Percentiles rank a stretch among this genome's conserved stretches.
Conservation (phyloP, 352 stramenopile genomes). For the Phytophthora pluvialis region DNA sequence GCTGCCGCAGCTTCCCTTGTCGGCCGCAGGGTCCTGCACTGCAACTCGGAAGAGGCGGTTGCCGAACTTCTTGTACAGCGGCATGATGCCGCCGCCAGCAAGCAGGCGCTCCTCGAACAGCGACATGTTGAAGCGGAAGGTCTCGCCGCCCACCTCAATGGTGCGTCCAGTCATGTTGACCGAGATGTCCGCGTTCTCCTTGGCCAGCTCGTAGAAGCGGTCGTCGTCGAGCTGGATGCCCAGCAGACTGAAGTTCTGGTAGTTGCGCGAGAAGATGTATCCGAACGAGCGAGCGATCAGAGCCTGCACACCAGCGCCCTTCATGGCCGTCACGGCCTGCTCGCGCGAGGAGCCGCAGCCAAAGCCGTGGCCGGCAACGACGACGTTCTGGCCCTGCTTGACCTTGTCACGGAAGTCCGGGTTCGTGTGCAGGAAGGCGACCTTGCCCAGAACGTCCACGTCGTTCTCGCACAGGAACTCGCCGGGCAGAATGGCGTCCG, state of each 20-base stretch:
- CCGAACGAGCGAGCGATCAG: slow-evolving; percentile 87
- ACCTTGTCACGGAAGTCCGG: slow-evolving; percentile 89
- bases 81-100: slow-evolving; percentile 84
- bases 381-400: slow-evolving; percentile 66
- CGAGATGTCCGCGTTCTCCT: slow-evolving; percentile 73
- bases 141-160: slow-evolving; percentile 77
- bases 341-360: slow-evolving; percentile 87
- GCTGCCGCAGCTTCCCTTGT: slow-evolving; percentile 47
- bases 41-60: slow-evolving; percentile 87
- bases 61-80: slow-evolving; percentile 88
- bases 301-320: slow-evolving; percentile 79
- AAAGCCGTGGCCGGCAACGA: slow-evolving; percentile 83
- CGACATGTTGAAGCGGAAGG: slow-evolving; percentile 89
- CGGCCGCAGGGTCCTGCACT: slow-evolving; percentile 62
- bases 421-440: slow-evolving; percentile 87
- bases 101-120: slow-evolving; percentile 86
- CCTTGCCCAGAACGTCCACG: slow-evolving; percentile 83
- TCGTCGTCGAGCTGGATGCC: slow-evolving; percentile 84
- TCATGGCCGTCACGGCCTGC: slow-evolving; percentile 84
- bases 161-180: slow-evolving; percentile 86
- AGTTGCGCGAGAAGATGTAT: slow-evolving; percentile 91
- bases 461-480: slow-evolving; percentile 88
- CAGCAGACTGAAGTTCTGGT: slow-evolving; percentile 87
- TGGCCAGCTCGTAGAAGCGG: slow-evolving; percentile 83
- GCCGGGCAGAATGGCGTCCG: slow-evolving; percentile 85